Conservation (phyloP, 371 early-diverging fungal species). For the Circinella umbellata region DNA sequence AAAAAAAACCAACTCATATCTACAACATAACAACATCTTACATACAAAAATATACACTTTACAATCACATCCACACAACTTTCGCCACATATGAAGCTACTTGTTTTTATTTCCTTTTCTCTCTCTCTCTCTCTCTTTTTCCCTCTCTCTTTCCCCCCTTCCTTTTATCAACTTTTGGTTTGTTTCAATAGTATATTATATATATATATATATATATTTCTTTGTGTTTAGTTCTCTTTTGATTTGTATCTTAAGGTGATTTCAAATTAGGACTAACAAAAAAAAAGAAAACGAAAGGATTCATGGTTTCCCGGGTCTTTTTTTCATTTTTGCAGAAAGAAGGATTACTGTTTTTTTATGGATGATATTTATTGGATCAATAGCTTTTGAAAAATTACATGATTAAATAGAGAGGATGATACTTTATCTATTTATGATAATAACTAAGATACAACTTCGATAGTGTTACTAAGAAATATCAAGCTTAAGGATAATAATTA, state of each 20-base stretch:
- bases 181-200: slow-evolving; percentile 1
- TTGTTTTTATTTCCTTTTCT: not conserved
- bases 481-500: too few relatives aligned
- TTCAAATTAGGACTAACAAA: not conserved
- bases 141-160: too few relatives aligned
- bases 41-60: not conserved
- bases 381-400: too few relatives aligned
- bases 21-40: not conserved
- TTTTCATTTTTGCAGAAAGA: not conserved
- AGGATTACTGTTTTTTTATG: too few relatives aligned
- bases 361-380: too few relatives aligned
- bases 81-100: not conserved
- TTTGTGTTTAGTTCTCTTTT: not conserved
- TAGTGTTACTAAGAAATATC: too few relatives aligned
- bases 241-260: not conserved
- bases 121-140: not conserved
- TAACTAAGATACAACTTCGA: too few relatives aligned
- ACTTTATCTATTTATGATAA: too few relatives aligned
- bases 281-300: too few relatives aligned
- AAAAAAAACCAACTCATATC: not conserved
- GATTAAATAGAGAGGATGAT: too few relatives aligned
- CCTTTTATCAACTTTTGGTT: slow-evolving; percentile 3
- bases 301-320: not conserved
- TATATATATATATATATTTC: too few relatives aligned
- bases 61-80: not conserved